Evolutionary conservation across 108 stramenopile species (phyloP).

Genomic region (Licmophora abbreviata): DNA sequence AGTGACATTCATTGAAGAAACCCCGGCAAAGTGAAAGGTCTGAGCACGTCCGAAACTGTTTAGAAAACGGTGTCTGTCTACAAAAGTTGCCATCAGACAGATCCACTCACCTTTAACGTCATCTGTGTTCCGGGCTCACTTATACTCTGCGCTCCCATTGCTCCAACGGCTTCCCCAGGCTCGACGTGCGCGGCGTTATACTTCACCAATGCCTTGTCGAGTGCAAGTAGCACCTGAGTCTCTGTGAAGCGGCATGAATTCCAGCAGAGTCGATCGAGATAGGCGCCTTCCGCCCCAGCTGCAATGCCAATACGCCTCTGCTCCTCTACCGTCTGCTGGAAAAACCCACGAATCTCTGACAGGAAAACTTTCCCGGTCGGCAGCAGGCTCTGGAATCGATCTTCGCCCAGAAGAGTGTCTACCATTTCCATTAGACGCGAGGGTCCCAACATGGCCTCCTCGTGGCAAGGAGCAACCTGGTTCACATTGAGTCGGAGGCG

Average conservation of each 20-base stretch:
- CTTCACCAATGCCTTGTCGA: slow-evolving; percentile 66
- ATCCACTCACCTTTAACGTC: slow-evolving; percentile 75
- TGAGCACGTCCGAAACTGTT: slow-evolving; percentile 14
- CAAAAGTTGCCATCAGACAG: not conserved
- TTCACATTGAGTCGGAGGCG: slow-evolving; percentile 56
- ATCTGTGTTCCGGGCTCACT: slow-evolving; percentile 98
- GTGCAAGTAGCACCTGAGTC: slow-evolving; percentile 64
- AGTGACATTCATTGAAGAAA: slow-evolving; percentile 99
- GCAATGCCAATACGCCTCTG: slow-evolving; percentile 24
- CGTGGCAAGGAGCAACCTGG: slow-evolving; percentile 44
- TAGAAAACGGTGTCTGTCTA: slow-evolving; percentile 29
- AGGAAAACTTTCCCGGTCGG: slow-evolving; percentile 62
- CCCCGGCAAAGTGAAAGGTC: slow-evolving; percentile 98
- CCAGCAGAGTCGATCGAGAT: slow-evolving; percentile 39
- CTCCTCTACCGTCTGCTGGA: slow-evolving; percentile 43
- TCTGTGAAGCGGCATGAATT: slow-evolving; percentile 69
- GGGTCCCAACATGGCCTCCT: slow-evolving; percentile 38
- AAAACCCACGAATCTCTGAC: slow-evolving; percentile 59
- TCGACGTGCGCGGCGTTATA: slow-evolving; percentile 79
- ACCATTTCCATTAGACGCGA: slow-evolving; percentile 41
- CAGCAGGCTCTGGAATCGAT: slow-evolving; percentile 55
- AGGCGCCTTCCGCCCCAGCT: slow-evolving; percentile 8
- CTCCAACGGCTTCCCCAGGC: slow-evolving; percentile 96
- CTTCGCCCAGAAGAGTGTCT: slow-evolving; percentile 28
- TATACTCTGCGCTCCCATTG: slow-evolving; percentile 95